These are phyloP conservation scores for Trichoderma asperelloides DNA, from an alignment of 495 filamentous ascomycete species.

Conservation along the genomic window DNA sequence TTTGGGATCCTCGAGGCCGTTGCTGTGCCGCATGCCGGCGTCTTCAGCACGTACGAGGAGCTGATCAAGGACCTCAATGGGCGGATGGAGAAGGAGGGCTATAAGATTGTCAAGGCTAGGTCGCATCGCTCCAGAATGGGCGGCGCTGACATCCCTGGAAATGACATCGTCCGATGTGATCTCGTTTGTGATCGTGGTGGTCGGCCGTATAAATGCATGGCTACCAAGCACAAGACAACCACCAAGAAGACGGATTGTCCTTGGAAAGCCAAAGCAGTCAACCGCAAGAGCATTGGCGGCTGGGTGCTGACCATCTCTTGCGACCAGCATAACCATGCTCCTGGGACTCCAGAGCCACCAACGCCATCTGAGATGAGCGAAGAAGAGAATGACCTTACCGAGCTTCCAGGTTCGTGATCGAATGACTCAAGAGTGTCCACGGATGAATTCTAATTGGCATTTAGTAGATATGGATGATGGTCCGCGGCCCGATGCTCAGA, in stretches of 20 bases:
- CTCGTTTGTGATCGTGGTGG: constrained; percentile 13
- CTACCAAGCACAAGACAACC: constrained; percentile 10
- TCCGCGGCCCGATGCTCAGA: constrained; percentile 1
- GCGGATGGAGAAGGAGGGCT: constrained; percentile 12
- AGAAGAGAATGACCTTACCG: constrained; percentile 1
- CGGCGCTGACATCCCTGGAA: neutral
- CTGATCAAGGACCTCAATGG: constrained; percentile 9
- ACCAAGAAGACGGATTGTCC: constrained; percentile 13
- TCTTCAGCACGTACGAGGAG: constrained; percentile 10
- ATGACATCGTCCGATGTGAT: constrained; percentile 12
- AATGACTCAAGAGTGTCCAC: neutral
- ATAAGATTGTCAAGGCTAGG: constrained; percentile 13
- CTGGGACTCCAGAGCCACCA: constrained; percentile 11
- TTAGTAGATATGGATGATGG: neutral
- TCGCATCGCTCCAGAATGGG: constrained; percentile 10
- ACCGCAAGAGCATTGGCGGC: constrained; percentile 11
- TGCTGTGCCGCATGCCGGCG: neutral
- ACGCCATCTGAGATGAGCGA: constrained; percentile 9
- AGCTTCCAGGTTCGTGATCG: neutral
- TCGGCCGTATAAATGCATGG: constrained; percentile 11
- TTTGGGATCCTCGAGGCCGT: constrained; percentile 13
- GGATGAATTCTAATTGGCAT: neutral
- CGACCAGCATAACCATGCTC: constrained; percentile 13
- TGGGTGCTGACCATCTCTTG: constrained; percentile 12
- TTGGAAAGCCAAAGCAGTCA: constrained; percentile 13